Evolutionary conservation across 2,329 filamentous ascomycete species (phyloP), one percentile per base, ranked within the genome.

Genomic region (Blastomyces parvus): DNA sequence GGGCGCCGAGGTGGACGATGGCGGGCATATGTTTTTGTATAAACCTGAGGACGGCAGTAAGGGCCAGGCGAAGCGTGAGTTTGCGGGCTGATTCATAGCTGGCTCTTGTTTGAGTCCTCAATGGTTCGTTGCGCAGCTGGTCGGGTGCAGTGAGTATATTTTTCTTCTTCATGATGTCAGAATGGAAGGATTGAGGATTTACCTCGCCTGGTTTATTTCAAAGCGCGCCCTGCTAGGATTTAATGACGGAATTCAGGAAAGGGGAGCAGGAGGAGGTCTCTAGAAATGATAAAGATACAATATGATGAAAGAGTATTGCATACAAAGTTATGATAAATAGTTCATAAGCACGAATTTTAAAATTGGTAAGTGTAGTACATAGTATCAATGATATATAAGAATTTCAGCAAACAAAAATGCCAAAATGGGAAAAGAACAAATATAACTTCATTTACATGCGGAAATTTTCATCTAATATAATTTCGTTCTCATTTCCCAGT

Each of bases 1-100:
- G 65, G 67, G 14, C 64, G 64, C 30, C 30, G 50, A 63, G 2
- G 64, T 66, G n/a, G 74, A 76, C 65, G 72, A 76, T 46, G 74
- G 74, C 2, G 75, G 75, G 0, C 70, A 76, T 66, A 72, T 77
- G 68, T 76, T 75, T 64, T 65, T 62, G 48, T 74, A 70, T 61
- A 69, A 69, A 48, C 67, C 69, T 2, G n/a, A 27, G 56, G 62
- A 57, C 19, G 69, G 67, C 60, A 67, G 67, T 2, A 69, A 66
- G 44, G 74, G 74, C 14, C 65, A 66, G 57, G 66, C 72, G 7
- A 76, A 76, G 64, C 66, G 73, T 66, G 74, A 76, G 55, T 76
- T 75, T 66, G 71, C 64, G 25, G 73, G 73, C 19, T 70, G 25
- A 60, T 9, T 25, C 3, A 17, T 2, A 9, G 36, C 9, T 33